Evolutionary conservation across 164 flowering plant genomes (phyloP).

Genomic region (Macadamia integrifolia): DNA sequence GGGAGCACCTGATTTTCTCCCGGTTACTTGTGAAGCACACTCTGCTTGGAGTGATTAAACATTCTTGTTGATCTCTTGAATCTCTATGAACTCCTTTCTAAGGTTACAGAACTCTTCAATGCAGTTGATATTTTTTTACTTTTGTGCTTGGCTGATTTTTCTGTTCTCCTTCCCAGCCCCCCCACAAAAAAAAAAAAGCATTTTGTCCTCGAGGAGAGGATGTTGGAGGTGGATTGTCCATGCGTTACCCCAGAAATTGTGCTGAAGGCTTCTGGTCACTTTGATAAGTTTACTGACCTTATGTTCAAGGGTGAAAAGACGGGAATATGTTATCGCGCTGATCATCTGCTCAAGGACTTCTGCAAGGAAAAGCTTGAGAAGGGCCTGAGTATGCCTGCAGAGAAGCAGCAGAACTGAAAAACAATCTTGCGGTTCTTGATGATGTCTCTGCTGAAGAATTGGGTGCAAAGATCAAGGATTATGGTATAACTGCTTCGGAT

Average conservation of each 20-base stretch:
- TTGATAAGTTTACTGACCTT: constrained; percentile 94
- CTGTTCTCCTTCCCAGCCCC: constrained; percentile 2
- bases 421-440: constrained; percentile 77
- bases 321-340: constrained; percentile 85
- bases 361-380: constrained; percentile 91
- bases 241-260: constrained; percentile 95
- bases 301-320: constrained; percentile 98
- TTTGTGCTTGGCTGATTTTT: not conserved
- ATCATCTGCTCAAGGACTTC: constrained; percentile 87
- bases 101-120: no score
- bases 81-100: no score
- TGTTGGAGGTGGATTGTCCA: constrained; percentile 97
- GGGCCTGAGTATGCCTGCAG: constrained; percentile 51
- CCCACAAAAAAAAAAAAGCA: constrained; percentile 40
- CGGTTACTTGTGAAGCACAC: not conserved
- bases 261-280: constrained; percentile 96
- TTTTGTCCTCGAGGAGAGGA: constrained; percentile 90
- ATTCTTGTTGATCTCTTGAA: no score
- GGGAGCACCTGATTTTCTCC: not conserved
- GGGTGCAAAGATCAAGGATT: constrained; percentile 85
- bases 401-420: constrained; percentile 72
- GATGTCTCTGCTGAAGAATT: constrained; percentile 79
- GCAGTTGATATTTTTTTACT: no score
- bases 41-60: no score
- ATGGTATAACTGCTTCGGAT: constrained; percentile 93